phyloP scores from a whole-genome alignment of 139 green algal genomes.

The Micractinium conductrix region DNA sequence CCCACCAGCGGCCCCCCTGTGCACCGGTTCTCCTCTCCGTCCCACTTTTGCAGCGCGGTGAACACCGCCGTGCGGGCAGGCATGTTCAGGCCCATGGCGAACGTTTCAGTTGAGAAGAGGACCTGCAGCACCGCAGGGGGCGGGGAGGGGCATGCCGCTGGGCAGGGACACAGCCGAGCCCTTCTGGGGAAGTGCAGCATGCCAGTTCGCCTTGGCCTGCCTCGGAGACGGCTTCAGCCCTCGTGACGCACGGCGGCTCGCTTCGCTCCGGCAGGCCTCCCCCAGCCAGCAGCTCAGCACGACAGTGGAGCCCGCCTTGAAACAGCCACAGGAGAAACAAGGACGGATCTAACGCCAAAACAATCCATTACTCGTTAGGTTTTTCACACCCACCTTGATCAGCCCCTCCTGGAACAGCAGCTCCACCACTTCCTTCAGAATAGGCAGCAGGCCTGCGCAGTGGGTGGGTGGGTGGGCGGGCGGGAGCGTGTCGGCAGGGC shows the following conservation, averaged over 20 bases:
- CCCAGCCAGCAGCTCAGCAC: too few species aligned
- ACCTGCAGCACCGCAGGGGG: too few species aligned
- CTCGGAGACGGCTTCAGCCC: too few species aligned
- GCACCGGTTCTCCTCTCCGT: slow-evolving; percentile 69
- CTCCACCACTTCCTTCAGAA: slow-evolving; percentile 98
- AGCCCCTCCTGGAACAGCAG: slow-evolving; percentile 94
- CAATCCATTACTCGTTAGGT: too few species aligned
- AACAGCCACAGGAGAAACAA: too few species aligned
- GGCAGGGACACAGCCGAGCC: not conserved
- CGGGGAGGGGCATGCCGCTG: too few species aligned
- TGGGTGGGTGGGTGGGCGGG: not conserved
- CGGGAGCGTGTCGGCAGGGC: too few species aligned
- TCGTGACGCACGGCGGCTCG: too few species aligned
- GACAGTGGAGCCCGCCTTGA: too few species aligned
- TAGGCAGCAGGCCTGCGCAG: slow-evolving; percentile 87
- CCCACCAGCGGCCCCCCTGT: not conserved
- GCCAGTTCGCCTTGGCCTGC: too few species aligned
- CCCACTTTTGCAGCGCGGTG: slow-evolving; percentile 89
- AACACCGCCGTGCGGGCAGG: slow-evolving; percentile 95
- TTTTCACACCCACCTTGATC: slow-evolving; percentile 62
- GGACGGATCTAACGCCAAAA: too few species aligned
- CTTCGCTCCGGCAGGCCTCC: too few species aligned
- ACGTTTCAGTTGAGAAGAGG: slow-evolving; percentile 95
- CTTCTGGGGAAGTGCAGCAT: not conserved
- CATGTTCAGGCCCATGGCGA: slow-evolving; percentile 99